Evolutionary conservation across 208 protist species (phyloP).

Genomic region (Angomonas ambiguus): DNA sequence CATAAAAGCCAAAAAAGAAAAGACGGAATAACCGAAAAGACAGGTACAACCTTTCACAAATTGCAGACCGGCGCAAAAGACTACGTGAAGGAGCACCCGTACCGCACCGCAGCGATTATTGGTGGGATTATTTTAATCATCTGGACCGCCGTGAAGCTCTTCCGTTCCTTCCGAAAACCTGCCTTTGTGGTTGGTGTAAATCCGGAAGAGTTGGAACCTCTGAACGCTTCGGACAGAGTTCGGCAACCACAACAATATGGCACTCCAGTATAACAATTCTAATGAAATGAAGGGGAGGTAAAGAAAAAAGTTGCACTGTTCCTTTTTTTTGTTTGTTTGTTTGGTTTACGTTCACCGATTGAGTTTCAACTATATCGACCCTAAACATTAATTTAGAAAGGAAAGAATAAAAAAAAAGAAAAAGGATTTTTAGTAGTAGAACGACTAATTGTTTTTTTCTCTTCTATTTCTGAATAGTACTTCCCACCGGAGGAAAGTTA

Average conservation of each 20-base stretch:
- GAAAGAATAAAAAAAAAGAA: constrained; percentile 2
- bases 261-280: constrained; percentile 2
- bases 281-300: background rate
- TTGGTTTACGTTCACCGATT: constrained; percentile 4
- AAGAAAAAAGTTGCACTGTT: background rate
- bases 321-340: background rate
- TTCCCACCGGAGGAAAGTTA: too few relatives aligned
- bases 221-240: constrained; percentile 20
- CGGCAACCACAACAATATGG: constrained; percentile 26
- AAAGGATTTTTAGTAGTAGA: too few relatives aligned
- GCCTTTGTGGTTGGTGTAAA: constrained; percentile 40
- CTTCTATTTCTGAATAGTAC: too few relatives aligned
- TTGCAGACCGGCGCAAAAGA: background rate
- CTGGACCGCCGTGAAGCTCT: constrained; percentile 18
- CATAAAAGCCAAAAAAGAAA: background rate
- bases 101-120: background rate
- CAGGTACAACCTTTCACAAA: too few relatives aligned
- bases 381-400: background rate
- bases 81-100: constrained; percentile 14
- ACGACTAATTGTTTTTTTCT: too few relatives aligned
- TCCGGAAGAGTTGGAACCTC: constrained; percentile 35
- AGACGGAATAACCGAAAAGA: background rate
- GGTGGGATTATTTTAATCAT: constrained; percentile 8
- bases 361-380: background rate
- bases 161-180: constrained; percentile 24